A percentile compares a stretch with the other conserved stretches of the same genome.
phyloP scores from a whole-genome alignment of 148 eudicot species.

The Diospyros lotus region DNA sequence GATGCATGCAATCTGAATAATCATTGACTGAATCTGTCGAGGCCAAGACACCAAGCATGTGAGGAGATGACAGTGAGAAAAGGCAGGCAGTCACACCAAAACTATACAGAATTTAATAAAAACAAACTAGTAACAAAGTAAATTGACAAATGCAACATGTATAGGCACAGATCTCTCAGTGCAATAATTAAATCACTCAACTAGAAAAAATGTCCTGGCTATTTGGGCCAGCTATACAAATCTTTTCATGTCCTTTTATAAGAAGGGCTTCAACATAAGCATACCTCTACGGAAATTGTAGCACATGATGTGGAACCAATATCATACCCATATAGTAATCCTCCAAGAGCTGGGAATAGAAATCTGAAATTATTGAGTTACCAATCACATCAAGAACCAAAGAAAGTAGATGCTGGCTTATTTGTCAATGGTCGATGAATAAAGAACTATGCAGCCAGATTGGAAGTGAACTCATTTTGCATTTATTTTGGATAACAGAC shows the following conservation, averaged over 20 bases:
- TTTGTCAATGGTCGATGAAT: background rate
- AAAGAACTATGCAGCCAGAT: no score
- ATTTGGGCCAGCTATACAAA: background rate
- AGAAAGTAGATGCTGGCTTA: background rate
- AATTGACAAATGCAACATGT: background rate
- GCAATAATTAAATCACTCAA: background rate
- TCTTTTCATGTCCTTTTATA: background rate
- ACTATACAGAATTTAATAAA: background rate
- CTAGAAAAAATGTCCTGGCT: background rate
- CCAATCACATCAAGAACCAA: background rate
- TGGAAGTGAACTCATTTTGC: no score
- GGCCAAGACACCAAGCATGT: background rate
- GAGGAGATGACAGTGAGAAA: background rate
- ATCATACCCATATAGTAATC: constrained; percentile 89
- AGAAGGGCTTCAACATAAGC: background rate
- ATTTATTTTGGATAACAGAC: background rate
- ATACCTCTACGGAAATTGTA: constrained; percentile 68
- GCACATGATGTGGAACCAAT: constrained; percentile 95
- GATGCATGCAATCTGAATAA: background rate
- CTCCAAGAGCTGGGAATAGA: constrained; percentile 95
- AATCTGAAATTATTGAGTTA: constrained; percentile 55
- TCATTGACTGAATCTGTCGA: background rate
- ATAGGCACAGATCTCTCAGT: background rate
- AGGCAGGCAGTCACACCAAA: background rate
- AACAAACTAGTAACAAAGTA: background rate